Evolutionary conservation across 805 yeast species (phyloP).

Genomic region (Metschnikowia continentalis): DNA sequence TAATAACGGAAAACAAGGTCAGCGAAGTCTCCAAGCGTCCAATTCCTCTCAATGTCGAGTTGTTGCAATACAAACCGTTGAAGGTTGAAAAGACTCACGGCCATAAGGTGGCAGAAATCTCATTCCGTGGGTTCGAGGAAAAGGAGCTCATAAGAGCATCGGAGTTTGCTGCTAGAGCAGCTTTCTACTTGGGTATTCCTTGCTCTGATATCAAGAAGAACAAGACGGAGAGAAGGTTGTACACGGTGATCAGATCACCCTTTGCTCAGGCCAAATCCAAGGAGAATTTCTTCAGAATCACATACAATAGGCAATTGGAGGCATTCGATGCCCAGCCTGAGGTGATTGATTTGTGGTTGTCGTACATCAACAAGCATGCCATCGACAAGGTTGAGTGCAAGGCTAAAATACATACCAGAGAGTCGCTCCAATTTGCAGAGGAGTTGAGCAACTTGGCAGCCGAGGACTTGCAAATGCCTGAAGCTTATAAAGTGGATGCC

Average conservation of each 20-base stretch:
- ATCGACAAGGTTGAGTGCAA: constrained; percentile 80
- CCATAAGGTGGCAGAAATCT: constrained; percentile 71
- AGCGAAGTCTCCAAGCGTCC: constrained; percentile 42
- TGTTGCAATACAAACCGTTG: constrained; percentile 77
- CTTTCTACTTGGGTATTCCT: constrained; percentile 86
- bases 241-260: constrained; percentile 92
- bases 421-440: constrained; percentile 30
- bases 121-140: constrained; percentile 66
- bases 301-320: constrained; percentile 67
- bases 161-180: constrained; percentile 87
- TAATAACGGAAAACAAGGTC: constrained; percentile 18
- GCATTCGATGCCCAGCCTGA: constrained; percentile 86
- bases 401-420: constrained; percentile 53
- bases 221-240: constrained; percentile 70
- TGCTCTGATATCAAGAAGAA: constrained; percentile 69
- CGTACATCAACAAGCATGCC: constrained; percentile 72
- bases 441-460: constrained; percentile 32
- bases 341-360: constrained; percentile 74
- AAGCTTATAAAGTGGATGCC: constrained; percentile 26
- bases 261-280: constrained; percentile 92
- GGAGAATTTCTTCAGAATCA: constrained; percentile 88
- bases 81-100: constrained; percentile 65
- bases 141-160: constrained; percentile 69
- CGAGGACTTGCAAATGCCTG: constrained; percentile 29
- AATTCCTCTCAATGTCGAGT: constrained; percentile 78